phyloP scores from a whole-genome alignment of 2,329 filamentous ascomycete species.

The Cladosporium cucumerinum region DNA sequence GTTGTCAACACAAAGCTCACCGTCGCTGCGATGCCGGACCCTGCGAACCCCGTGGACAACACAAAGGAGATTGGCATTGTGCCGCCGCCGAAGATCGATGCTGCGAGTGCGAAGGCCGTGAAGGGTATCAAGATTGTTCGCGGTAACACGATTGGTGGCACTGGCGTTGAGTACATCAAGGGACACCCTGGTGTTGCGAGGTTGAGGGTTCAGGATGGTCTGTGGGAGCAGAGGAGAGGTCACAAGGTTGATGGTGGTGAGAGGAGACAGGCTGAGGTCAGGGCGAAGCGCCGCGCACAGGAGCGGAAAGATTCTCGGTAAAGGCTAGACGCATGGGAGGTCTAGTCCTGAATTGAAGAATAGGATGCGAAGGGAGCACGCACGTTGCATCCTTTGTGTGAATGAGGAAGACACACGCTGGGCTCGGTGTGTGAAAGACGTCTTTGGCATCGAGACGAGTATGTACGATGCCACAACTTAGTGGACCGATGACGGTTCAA shows the following conservation, averaged over 20 bases:
- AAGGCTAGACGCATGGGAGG: neutral
- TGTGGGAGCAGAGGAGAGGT: slow-evolving; percentile 87
- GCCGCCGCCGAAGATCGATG: slow-evolving; percentile 20
- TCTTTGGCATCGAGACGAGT: neutral
- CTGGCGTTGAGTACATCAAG: slow-evolving; percentile 67
- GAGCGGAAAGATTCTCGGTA: slow-evolving; percentile 61
- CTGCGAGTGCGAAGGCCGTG: slow-evolving; percentile 50
- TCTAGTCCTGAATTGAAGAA: neutral
- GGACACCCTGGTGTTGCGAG: slow-evolving; percentile 59
- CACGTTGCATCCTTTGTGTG: neutral
- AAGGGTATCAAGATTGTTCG: slow-evolving; percentile 65
- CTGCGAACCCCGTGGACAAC: slow-evolving; percentile 53
- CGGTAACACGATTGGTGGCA: slow-evolving; percentile 68
- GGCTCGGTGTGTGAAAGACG: neutral
- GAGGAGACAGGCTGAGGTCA: slow-evolving; percentile 77
- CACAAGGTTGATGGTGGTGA: slow-evolving; percentile 96
- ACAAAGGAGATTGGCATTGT: slow-evolving; percentile 37
- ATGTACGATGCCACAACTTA: neutral
- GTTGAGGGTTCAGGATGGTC: slow-evolving; percentile 73
- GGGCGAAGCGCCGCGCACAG: slow-evolving; percentile 77
- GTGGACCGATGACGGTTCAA: neutral
- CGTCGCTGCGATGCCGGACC: slow-evolving; percentile 17
- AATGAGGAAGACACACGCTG: neutral
- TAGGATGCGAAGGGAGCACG: neutral
- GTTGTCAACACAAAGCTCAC: slow-evolving; percentile 57